A percentile compares a stretch with the other conserved stretches of the same genome.
These are phyloP conservation scores for Rhododendron mucronatum DNA, from an alignment of 148 eudicot species.

Conservation along the genomic window DNA sequence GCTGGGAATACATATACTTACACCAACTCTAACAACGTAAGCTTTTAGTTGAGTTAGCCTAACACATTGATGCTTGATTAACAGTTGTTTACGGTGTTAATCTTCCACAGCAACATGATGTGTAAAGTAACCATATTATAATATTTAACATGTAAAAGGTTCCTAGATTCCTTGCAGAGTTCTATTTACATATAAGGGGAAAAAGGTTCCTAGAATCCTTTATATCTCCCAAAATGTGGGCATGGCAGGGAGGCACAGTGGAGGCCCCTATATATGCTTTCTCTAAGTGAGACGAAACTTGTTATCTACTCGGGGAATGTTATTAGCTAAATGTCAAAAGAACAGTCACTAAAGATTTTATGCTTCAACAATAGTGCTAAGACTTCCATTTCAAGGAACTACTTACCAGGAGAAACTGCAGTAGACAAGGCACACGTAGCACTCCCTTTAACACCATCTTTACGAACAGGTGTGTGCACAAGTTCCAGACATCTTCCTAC, in stretches of 20 bases:
- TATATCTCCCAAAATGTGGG: not conserved
- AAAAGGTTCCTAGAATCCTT: not conserved
- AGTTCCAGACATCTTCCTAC: conserved; percentile 69
- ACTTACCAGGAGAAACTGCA: conserved; percentile 72
- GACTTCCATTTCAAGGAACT: conserved; percentile 9
- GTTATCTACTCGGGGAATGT: not conserved
- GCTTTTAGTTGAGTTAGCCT: not conserved
- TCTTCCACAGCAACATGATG: not conserved
- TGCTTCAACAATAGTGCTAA: not conserved
- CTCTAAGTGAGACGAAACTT: not conserved
- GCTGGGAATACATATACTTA: not conserved
- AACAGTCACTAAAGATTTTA: not conserved
- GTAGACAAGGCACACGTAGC: conserved; percentile 45
- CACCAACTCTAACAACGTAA: not conserved
- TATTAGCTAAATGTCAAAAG: not conserved
- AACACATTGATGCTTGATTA: not conserved
- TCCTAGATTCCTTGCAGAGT: not conserved
- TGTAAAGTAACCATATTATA: not conserved
- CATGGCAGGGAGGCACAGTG: not conserved
- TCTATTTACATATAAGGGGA: not conserved
- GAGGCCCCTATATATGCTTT: not conserved
- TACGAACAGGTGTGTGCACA: conserved; percentile 75
- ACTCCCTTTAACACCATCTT: conserved; percentile 62
- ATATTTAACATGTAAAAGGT: not conserved
- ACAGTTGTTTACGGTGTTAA: not conserved